Base-by-base conservation (phyloP, 169 alveolate species). In the Cardiosporidium cionae region DNA sequence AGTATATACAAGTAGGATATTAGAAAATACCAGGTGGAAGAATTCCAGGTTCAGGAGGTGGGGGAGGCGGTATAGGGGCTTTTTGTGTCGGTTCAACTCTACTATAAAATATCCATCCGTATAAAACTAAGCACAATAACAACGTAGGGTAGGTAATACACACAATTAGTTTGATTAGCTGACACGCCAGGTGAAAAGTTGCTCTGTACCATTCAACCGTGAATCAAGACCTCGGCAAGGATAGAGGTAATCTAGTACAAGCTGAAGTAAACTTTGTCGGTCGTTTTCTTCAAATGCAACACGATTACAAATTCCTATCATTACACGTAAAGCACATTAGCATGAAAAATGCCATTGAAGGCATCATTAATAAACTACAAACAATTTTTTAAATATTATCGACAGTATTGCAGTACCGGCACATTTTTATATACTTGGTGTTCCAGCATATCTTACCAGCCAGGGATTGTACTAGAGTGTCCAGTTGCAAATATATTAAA, bases 201-300 rank as follows among this genome's bases (percentile, higher is more conserved):
- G 16, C n/a, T 44, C 71, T 33, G n/a, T n/a, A 76, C 82, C 71
- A 69, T 68, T 23, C 9, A 76, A 70, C 2, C 82, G 76, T 2
- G 82, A 74, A 63, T 76, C 82, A 28, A 76, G 72, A 0, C 77
- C 70, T 16, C 82, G 76, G 22, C 82, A 76, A 16, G 82, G 82
- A 7, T 68, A 76, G 3, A 76, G 70, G 36, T 76, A 76, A 6
- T 76, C 82, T 36, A 76, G 62, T 0, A 64, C 72, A 22, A 72
- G 65, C 53, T 76, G 69, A 1, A 76, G 52, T n/a, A 54, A 31
- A 16, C 65, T 37, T 28, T 53, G 65, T 9, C 44, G 9, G 16
- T 65, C 52, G 23, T 75, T 58, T 27, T 66, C 73, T 9, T 31
- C 28, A 2, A 71, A 34, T 0, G 77, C 72, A 1, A 52, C 65